phyloP scores from a whole-genome alignment of 768 basidiomycete species.

The Leccinum truebloodii region DNA sequence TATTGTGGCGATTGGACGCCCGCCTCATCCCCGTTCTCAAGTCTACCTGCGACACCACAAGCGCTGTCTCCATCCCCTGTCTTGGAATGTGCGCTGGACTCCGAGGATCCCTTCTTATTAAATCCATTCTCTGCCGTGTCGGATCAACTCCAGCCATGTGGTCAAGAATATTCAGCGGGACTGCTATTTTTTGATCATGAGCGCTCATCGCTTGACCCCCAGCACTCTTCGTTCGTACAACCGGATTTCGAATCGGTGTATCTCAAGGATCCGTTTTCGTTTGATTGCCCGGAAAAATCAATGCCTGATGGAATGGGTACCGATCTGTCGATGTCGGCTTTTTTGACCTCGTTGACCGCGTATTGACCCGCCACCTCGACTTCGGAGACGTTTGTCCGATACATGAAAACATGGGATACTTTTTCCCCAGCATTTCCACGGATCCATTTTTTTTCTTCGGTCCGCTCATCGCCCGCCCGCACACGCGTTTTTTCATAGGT shows the following conservation, averaged over 20 bases:
- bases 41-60: conserved; percentile 46
- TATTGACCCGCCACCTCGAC: conserved; percentile 21
- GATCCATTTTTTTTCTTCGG: background rate
- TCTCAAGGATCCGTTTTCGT: conserved; percentile 27
- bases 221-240: conserved; percentile 18
- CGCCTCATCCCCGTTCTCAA: conserved; percentile 44
- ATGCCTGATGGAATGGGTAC: conserved; percentile 20
- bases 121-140: conserved; percentile 21
- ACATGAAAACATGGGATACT: background rate
- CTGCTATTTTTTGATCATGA: conserved; percentile 23
- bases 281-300: conserved; percentile 26
- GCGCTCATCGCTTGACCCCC: conserved; percentile 6
- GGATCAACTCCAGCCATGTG: conserved; percentile 16
- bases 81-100: conserved; percentile 26
- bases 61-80: conserved; percentile 32
- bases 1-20: conserved; percentile 44
- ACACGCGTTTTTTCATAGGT: conserved; percentile 13
- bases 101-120: conserved; percentile 21
- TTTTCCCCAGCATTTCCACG: conserved; percentile 3
- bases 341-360: conserved; percentile 33
- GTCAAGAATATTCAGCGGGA: conserved; percentile 22
- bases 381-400: background rate
- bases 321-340: conserved; percentile 34
- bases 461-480: conserved; percentile 3
- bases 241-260: conserved; percentile 23